Conservation (phyloP, 768 basidiomycete species). For the Auricularia cornea region DNA sequence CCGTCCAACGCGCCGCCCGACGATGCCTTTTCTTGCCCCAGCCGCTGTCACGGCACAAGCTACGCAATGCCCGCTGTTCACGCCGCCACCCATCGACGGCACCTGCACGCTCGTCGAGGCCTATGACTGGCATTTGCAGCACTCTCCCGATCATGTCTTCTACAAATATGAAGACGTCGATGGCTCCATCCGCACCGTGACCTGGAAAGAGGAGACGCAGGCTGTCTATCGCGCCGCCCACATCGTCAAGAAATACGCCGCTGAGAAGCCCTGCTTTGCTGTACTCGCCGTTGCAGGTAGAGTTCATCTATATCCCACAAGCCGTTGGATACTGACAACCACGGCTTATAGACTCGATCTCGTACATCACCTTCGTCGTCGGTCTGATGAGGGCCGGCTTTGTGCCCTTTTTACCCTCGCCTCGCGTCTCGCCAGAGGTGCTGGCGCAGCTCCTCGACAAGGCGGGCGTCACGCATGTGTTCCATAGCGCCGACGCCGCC, state of each 20-base stretch:
- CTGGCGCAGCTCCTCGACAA: conserved; percentile 37
- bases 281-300: conserved; percentile 5
- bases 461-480: conserved; percentile 22
- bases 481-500: conserved; percentile 8
- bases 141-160: conserved; percentile 26
- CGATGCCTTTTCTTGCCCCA: background rate
- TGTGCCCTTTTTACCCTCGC: conserved; percentile 26
- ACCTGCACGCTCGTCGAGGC: conserved; percentile 25
- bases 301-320: no score
- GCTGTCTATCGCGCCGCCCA: background rate
- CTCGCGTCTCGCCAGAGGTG: conserved; percentile 39
- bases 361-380: conserved; percentile 9
- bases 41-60: conserved; percentile 12
- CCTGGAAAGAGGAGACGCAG: background rate
- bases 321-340: no score
- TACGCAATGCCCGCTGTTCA: conserved; percentile 24
- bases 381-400: conserved; percentile 13
- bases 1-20: no score
- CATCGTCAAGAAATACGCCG: background rate
- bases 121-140: conserved; percentile 22
- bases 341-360: conserved; percentile 28
- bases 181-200: background rate
- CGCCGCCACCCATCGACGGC: conserved; percentile 26
- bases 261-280: conserved; percentile 2
- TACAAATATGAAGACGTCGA: background rate